Base-by-base conservation (phyloP, 495 filamentous ascomycete species). In the Penicillium arizonense region DNA sequence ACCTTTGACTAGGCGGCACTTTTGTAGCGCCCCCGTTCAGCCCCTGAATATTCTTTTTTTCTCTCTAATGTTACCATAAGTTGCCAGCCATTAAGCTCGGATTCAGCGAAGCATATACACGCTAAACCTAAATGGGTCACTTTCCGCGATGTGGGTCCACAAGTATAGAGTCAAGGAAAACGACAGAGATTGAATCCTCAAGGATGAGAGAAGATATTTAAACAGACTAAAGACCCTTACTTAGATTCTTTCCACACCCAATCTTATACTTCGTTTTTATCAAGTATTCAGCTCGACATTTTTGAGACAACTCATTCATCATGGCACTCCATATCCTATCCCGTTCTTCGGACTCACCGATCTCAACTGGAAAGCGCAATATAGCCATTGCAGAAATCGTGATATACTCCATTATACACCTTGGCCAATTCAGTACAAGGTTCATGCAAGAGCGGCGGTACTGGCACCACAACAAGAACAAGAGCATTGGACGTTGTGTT, bases 41-140 rank as follows among this genome's bases (percentile, higher is more conserved):
- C 18, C 18, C n/a, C 9, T 14, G 12, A 28, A 32, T 18, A 16
- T 4, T 1, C 10, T 32, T 44, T 20, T 32, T 16, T 12, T 33
- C 5, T n/a, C 42, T 44, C 14, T 9, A 20, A 11, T 4, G 16
- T 44, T 32, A 6, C n/a, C 9, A 14, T 44, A 5, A 10, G 6
- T 30, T 30, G 28, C 8, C 7, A 30, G 28, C 28, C 28, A 30
- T 30, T 30, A 30, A 30, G 28, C 28, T 30, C 13, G 21, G 10
- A 28, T 38, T 37, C 48, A 23, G 23, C 42, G 51, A 37, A 35
- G 30, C 40, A 49, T 33, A 38, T 37, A 13, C 41, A 40, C 65
- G 54, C 65, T 67, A 71, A 65, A 53, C 68, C 65, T 12, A 33
- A 65, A 63, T 36, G 55, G 63, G 65, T 67, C 68, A 64, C 28